A percentile compares a stretch with the other conserved stretches of the same genome.
Evolutionary conservation across 441 rosid species (phyloP).

Genomic region (Syzygium malaccense): DNA sequence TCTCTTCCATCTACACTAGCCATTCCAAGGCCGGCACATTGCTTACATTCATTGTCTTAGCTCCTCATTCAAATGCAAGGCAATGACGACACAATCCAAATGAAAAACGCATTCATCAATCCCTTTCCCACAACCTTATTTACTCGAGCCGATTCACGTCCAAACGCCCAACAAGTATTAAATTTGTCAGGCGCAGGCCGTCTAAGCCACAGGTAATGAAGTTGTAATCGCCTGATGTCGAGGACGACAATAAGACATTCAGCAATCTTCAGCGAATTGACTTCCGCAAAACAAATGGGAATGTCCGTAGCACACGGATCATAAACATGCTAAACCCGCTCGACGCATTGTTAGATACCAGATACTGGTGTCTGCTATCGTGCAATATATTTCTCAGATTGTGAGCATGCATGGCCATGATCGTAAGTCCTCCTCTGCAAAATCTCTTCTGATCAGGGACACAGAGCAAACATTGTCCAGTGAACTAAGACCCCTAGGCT

Average conservation of each 20-base stretch:
- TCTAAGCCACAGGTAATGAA: not conserved
- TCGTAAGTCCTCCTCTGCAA: not conserved
- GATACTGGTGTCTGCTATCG: not conserved
- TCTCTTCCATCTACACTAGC: not conserved
- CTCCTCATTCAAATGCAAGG: not conserved
- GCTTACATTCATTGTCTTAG: not conserved
- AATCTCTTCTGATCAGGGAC: not conserved
- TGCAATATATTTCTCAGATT: not conserved
- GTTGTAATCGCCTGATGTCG: not conserved
- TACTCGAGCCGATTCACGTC: not conserved
- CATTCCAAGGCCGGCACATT: not conserved
- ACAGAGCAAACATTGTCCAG: not conserved
- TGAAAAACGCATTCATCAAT: not conserved
- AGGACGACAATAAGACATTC: not conserved
- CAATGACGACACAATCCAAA: not conserved
- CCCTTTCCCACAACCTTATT: not conserved
- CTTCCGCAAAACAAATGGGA: not conserved
- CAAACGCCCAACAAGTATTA: not conserved
- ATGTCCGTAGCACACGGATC: not conserved
- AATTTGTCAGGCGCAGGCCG: not conserved
- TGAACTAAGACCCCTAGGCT: not conserved
- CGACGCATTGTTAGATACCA: not conserved
- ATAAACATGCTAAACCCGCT: not conserved
- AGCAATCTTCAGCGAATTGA: not conserved
- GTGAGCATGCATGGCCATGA: not conserved